These are phyloP conservation scores for Bryum argenteum DNA, from an alignment of 225 moss, liverwort and hornwort genomes.

Conservation along the genomic window DNA sequence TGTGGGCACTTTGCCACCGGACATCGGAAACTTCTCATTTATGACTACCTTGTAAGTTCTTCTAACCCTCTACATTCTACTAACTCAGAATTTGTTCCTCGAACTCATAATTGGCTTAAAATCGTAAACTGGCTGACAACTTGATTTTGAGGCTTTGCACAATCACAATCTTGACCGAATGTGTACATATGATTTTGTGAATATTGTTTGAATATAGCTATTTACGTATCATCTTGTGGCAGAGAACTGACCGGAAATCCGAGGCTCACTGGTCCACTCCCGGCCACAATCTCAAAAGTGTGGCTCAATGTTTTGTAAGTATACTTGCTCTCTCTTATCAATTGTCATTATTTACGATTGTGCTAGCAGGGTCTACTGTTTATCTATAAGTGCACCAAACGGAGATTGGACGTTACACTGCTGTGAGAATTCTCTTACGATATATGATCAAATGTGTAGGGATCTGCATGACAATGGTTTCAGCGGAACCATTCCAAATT, in stretches of 20 bases:
- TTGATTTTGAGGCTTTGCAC: too few relatives aligned
- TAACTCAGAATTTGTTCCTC: too few relatives aligned
- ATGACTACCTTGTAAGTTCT: constrained; percentile 29
- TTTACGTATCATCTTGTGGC: background rate
- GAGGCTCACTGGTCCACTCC: constrained; percentile 9
- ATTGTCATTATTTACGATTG: too few relatives aligned
- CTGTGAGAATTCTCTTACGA: too few relatives aligned
- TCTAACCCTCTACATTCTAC: background rate
- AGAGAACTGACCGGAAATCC: constrained; percentile 41
- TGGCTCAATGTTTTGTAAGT: constrained; percentile 37
- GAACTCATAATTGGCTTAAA: too few relatives aligned
- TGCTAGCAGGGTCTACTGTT: too few relatives aligned
- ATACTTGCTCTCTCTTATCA: background rate
- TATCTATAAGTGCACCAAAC: too few relatives aligned
- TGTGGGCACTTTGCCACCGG: constrained; percentile 11
- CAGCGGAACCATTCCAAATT: background rate
- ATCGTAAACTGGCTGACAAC: too few relatives aligned
- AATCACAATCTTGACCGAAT: too few relatives aligned
- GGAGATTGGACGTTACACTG: too few relatives aligned
- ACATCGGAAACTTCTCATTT: accelerated
- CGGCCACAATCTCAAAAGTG: accelerated
- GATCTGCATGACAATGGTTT: constrained; percentile 41
- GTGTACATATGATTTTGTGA: too few relatives aligned
- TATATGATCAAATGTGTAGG: background rate
- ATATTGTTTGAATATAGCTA: too few relatives aligned